phyloP scores from a whole-genome alignment of 306 rosid genomes.

The Astragalus glycyphyllos region DNA sequence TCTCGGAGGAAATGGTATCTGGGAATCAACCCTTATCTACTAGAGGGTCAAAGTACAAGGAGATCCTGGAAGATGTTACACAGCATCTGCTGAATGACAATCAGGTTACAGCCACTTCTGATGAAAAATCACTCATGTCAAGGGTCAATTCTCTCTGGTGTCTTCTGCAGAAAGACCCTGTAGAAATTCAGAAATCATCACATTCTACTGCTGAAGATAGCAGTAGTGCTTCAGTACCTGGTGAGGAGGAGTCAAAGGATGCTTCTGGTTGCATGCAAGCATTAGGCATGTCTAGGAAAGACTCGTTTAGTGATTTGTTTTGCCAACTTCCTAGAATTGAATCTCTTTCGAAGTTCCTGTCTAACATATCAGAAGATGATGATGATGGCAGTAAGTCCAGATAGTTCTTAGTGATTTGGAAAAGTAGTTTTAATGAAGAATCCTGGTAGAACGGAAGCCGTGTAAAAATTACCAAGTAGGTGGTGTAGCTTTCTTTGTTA shows the following conservation, averaged over 20 bases:
- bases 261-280: slow-evolving; percentile 53
- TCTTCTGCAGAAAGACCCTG: slow-evolving; percentile 80
- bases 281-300: slow-evolving; percentile 79
- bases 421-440: slow-evolving; percentile 73
- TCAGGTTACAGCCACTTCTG: slow-evolving; percentile 66
- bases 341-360: slow-evolving; percentile 80
- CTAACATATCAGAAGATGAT: slow-evolving; percentile 73
- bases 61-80: slow-evolving; percentile 67
- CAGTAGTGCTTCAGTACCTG: slow-evolving; percentile 38
- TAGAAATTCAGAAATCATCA: slow-evolving; percentile 43
- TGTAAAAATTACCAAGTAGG: background rate
- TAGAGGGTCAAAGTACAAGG: slow-evolving; percentile 55
- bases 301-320: slow-evolving; percentile 74
- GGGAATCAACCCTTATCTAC: slow-evolving; percentile 57
- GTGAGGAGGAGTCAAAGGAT: slow-evolving; percentile 54
- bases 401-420: slow-evolving; percentile 64
- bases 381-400: slow-evolving; percentile 52
- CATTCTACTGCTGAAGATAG: slow-evolving; percentile 11
- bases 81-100: slow-evolving; percentile 78
- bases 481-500: background rate
- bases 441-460: slow-evolving; percentile 44
- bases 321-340: slow-evolving; percentile 80
- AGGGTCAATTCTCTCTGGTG: slow-evolving; percentile 87
- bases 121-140: slow-evolving; percentile 81
- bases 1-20: slow-evolving; percentile 73